phyloP scores from a whole-genome alignment of 2,329 filamentous ascomycete genomes.

The Scytalidium lignicola region DNA sequence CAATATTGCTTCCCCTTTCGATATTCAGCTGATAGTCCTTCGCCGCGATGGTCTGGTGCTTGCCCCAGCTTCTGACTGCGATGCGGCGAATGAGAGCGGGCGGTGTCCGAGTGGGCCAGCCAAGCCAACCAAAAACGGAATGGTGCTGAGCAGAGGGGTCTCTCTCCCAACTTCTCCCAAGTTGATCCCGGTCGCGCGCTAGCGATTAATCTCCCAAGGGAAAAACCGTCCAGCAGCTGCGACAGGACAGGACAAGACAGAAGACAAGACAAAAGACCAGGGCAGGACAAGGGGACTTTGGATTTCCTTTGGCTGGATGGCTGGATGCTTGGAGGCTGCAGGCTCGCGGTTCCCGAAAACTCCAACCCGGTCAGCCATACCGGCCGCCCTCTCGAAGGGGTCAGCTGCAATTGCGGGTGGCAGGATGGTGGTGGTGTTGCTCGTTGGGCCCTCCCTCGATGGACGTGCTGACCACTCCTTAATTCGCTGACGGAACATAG shows the following conservation, averaged over 20 bases:
- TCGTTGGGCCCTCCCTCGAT: neutral
- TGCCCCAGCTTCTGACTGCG: neutral
- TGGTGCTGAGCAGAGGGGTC: slow-evolving; percentile 9
- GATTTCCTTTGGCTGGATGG: too few relatives aligned
- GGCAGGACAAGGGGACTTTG: too few relatives aligned
- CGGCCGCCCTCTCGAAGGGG: neutral
- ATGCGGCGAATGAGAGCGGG: neutral
- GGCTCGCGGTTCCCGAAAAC: neutral
- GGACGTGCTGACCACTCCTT: too few relatives aligned
- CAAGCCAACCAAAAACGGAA: slow-evolving; percentile 17
- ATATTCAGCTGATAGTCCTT: neutral
- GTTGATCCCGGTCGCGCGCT: neutral
- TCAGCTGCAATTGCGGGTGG: neutral
- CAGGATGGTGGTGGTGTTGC: neutral
- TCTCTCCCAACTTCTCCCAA: too few relatives aligned
- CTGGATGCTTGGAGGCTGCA: neutral
- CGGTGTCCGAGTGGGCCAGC: neutral
- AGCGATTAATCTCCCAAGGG: neutral
- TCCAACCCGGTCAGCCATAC: neutral
- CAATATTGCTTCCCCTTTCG: neutral
- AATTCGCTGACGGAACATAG: too few relatives aligned
- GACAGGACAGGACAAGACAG: too few relatives aligned
- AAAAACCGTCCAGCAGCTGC: neutral
- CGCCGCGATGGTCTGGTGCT: neutral
- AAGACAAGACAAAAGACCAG: too few relatives aligned